A percentile compares a stretch with the other conserved stretches of the same genome.
Evolutionary conservation across 176 grass and related monocot genomes (phyloP).

Genomic region (Carex cristatella): DNA sequence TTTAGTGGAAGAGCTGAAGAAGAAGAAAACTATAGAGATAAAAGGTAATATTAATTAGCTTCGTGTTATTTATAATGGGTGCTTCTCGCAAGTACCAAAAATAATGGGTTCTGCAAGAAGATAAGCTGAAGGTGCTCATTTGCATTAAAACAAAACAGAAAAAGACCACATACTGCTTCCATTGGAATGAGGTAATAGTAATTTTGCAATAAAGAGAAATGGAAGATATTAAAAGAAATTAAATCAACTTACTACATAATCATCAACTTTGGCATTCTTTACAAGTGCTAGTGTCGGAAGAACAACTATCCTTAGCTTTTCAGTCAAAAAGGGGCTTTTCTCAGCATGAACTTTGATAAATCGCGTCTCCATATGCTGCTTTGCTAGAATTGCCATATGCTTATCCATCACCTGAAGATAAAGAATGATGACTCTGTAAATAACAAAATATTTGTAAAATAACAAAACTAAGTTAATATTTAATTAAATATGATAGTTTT

Average conservation of each 20-base stretch:
- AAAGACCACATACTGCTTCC: background rate
- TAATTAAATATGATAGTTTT: background rate
- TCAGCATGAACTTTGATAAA: constrained; percentile 96
- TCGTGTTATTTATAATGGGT: background rate
- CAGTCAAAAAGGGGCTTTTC: constrained; percentile 84
- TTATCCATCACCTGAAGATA: constrained; percentile 86
- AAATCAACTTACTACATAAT: constrained; percentile 67
- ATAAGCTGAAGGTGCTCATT: background rate
- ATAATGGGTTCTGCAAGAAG: background rate
- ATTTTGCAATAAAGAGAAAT: background rate
- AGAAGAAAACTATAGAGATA: background rate
- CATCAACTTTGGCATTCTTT: constrained; percentile 89
- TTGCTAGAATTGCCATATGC: constrained; percentile 67
- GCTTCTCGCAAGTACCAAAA: background rate
- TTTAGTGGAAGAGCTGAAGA: background rate
- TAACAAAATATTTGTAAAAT: background rate
- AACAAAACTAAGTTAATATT: background rate
- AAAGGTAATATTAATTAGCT: background rate
- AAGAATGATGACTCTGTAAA: background rate
- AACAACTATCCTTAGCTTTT: constrained; percentile 76
- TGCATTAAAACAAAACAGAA: background rate
- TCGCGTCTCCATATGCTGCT: constrained; percentile 89
- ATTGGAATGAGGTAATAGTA: background rate
- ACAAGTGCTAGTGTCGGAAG: constrained; percentile 84
- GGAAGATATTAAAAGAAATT: background rate